Conservation (phyloP, 1,139 yeast genomes). For the Blastobotrys persicus region DNA sequence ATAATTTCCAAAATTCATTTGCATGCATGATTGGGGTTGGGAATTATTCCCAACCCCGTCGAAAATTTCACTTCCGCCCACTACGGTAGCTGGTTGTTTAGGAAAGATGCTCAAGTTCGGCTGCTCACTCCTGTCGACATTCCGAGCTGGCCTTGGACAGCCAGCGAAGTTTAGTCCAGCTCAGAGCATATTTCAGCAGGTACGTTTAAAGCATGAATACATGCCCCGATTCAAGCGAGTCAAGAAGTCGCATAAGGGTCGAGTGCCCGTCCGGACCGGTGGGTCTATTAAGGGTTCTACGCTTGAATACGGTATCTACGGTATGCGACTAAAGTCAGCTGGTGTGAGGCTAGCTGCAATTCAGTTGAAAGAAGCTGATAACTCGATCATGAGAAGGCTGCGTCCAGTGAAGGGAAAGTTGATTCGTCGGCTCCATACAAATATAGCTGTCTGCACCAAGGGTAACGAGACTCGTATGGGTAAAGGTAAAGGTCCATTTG, state of each 20-base stretch:
- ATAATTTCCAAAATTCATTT: background rate
- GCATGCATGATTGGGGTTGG: too few species aligned
- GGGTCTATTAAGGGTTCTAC: constrained; percentile 89
- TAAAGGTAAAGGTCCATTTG: constrained; percentile 97
- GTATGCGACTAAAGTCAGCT: constrained; percentile 80
- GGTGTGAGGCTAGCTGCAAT: constrained; percentile 87
- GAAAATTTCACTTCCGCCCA: background rate
- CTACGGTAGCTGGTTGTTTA: too few species aligned
- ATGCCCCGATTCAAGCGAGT: constrained; percentile 66
- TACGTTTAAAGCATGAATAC: constrained; percentile 75
- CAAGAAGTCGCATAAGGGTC: constrained; percentile 83
- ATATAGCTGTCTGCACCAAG: constrained; percentile 88
- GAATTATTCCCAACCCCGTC: background rate
- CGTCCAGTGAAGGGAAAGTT: constrained; percentile 68
- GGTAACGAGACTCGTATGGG: constrained; percentile 99
- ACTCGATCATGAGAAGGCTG: constrained; percentile 74
- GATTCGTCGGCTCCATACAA: constrained; percentile 78
- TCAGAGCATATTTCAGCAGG: constrained; percentile 17
- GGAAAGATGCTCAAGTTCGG: constrained; percentile 1
- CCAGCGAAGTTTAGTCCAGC: background rate
- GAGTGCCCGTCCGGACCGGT: constrained; percentile 92
- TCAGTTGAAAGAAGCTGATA: constrained; percentile 89
- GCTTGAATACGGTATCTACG: constrained; percentile 77
- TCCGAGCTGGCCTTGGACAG: background rate
- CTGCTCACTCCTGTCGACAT: background rate